Conservation (phyloP, 1,284 basidiomycete genomes). For the Papiliotrema nemorosa region DNA sequence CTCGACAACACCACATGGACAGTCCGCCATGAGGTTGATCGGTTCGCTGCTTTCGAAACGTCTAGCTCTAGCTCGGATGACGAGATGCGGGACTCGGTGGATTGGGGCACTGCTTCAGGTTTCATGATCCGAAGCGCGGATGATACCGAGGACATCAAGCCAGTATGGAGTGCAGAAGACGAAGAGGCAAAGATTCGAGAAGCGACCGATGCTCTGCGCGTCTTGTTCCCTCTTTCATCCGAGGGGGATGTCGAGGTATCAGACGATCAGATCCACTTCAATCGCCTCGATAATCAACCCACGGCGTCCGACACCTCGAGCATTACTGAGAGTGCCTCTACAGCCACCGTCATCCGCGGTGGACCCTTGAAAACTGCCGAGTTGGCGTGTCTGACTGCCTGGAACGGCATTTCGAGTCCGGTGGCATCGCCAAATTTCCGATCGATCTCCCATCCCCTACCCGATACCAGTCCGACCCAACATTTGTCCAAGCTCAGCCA, state of each 20-base stretch:
- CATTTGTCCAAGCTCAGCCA: conserved; percentile 25
- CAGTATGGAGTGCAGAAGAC: conserved; percentile 25
- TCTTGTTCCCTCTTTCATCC: conserved; percentile 33
- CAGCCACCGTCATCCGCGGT: conserved; percentile 12
- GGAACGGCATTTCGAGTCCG: conserved; percentile 33
- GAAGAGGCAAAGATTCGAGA: conserved; percentile 40
- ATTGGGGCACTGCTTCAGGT: conserved; percentile 36
- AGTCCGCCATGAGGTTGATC: conserved; percentile 23
- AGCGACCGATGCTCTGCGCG: conserved; percentile 40
- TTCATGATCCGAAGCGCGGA: conserved; percentile 29
- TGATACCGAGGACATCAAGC: conserved; percentile 16
- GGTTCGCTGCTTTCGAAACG: conserved; percentile 22
- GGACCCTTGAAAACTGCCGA: conserved; percentile 31
- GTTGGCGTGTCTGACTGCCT: conserved; percentile 25
- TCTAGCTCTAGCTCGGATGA: conserved; percentile 43
- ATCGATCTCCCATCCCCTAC: conserved; percentile 8
- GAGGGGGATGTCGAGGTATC: conserved; percentile 20
- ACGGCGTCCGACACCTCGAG: conserved; percentile 25
- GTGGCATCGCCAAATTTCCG: conserved; percentile 29
- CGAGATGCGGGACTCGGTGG: conserved; percentile 31
- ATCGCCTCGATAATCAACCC: conserved; percentile 27
- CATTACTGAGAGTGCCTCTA: conserved; percentile 22
- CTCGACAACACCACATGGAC: conserved; percentile 47
- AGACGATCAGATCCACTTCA: conserved; percentile 19
- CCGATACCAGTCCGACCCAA: conserved; percentile 33